Percentiles rank a stretch among this genome's conserved stretches.
Conservation (phyloP, 2,329 filamentous ascomycete species). For the Ascomycota sp. region DNA sequence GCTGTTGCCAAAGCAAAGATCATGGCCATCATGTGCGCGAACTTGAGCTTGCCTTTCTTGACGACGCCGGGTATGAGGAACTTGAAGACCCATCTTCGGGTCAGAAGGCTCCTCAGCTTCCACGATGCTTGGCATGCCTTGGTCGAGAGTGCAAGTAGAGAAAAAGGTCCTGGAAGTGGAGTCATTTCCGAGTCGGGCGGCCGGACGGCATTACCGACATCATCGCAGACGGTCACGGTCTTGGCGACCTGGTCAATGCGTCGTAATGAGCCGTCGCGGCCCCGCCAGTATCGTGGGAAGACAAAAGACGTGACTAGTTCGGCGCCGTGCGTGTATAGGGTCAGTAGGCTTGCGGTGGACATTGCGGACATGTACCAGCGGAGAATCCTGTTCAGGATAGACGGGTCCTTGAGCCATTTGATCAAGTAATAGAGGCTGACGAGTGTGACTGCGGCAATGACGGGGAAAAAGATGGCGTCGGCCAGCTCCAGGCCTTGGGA, state of each 20-base stretch:
- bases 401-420: conserved; percentile 68
- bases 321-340: conserved; percentile 52
- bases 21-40: conserved; percentile 36
- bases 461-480: conserved; percentile 69
- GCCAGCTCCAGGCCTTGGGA: conserved; percentile 35
- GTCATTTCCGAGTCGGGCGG: conserved; percentile 6
- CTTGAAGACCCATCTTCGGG: conserved; percentile 28
- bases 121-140: conserved; percentile 15
- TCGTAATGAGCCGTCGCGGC: conserved; percentile 20
- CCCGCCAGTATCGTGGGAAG: conserved; percentile 52
- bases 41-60: conserved; percentile 27
- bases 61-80: conserved; percentile 29
- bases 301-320: conserved; percentile 43
- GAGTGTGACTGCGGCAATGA: conserved; percentile 54
- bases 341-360: conserved; percentile 56
- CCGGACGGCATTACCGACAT: conserved; percentile 10
- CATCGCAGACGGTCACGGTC: conserved; percentile 17
- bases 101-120: conserved; percentile 28
- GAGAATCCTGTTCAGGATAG: conserved; percentile 63
- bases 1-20: conserved; percentile 31
- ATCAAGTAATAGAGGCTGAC: conserved; percentile 70
- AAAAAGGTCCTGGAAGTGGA: conserved; percentile 12
- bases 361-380: conserved; percentile 67
- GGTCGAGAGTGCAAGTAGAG: conserved; percentile 12
- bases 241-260: conserved; percentile 20